Evolutionary conservation across 2,329 filamentous ascomycete genomes (phyloP).

Genomic region (Penicillium vulpinum): DNA sequence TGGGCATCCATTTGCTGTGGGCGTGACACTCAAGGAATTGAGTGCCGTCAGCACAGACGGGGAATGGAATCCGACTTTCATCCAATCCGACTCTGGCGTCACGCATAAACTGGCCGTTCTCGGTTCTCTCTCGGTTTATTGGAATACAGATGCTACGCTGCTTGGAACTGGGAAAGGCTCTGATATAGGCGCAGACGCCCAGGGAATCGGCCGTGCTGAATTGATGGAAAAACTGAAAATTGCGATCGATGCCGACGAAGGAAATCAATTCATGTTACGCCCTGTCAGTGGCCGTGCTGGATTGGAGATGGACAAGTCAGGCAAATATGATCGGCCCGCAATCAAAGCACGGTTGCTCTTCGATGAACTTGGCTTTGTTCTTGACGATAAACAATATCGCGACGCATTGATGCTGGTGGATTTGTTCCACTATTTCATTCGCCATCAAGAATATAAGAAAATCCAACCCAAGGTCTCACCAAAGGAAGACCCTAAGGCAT

Average conservation of each 20-base stretch:
- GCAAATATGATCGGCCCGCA: constrained; percentile 73
- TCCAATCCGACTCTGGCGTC: constrained; percentile 77
- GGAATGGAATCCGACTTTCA: constrained; percentile 93
- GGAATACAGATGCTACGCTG: constrained; percentile 90
- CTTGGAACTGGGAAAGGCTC: constrained; percentile 79
- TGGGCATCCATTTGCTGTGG: constrained; percentile 90
- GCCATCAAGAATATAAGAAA: constrained; percentile 95
- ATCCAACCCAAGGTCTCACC: constrained; percentile 80
- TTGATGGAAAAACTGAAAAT: constrained; percentile 74
- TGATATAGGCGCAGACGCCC: constrained; percentile 56
- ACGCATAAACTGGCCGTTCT: constrained; percentile 94
- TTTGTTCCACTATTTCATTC: constrained; percentile 96
- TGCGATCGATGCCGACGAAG: constrained; percentile 74
- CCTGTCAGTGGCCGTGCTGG: constrained; percentile 95
- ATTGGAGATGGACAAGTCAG: constrained; percentile 91
- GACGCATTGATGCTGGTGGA: constrained; percentile 98
- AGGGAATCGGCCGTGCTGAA: constrained; percentile 67
- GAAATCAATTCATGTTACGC: constrained; percentile 92
- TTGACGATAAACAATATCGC: constrained; percentile 96
- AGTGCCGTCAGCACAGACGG: constrained; percentile 95
- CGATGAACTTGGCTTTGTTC: constrained; percentile 95
- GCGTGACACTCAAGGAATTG: constrained; percentile 90
- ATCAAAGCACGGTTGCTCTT: constrained; percentile 90
- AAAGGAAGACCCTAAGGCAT: constrained; percentile 88
- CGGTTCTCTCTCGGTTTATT: constrained; percentile 88